Conservation (phyloP, 2,329 filamentous ascomycete genomes). For the Microcyclospora tardicrescens region DNA sequence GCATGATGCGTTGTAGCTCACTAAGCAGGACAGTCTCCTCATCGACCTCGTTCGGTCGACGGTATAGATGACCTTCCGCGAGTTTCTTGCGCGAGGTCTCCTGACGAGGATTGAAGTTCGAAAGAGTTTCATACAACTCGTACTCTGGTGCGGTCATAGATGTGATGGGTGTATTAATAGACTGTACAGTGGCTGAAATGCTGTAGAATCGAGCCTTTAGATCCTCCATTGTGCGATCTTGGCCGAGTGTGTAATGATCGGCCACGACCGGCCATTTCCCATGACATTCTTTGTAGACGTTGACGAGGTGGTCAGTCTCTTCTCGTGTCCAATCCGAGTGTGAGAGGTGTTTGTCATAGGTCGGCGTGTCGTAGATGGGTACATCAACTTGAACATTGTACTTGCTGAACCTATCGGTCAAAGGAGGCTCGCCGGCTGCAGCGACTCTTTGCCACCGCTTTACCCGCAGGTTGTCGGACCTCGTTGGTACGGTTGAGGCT, state of each 20-base stretch:
- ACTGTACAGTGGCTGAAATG: conserved; percentile 71
- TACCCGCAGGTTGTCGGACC: not conserved
- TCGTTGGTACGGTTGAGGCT: not conserved
- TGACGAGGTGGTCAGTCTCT: conserved; percentile 85
- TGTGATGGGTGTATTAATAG: conserved; percentile 62
- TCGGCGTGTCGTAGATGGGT: conserved; percentile 72
- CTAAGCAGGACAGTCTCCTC: conserved; percentile 84
- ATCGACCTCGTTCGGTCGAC: conserved; percentile 74
- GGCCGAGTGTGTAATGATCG: conserved; percentile 62
- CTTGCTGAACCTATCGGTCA: conserved; percentile 51
- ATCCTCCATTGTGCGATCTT: conserved; percentile 66
- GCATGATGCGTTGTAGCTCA: conserved; percentile 83
- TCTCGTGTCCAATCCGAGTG: conserved; percentile 75
- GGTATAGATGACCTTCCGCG: conserved; percentile 63
- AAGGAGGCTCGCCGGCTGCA: not conserved
- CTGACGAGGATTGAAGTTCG: conserved; percentile 68
- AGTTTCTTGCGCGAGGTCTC: conserved; percentile 76
- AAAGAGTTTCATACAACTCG: conserved; percentile 68
- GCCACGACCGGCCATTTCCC: conserved; percentile 83
- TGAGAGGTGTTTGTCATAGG: conserved; percentile 65
- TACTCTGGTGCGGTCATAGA: conserved; percentile 84
- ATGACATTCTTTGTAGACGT: conserved; percentile 63
- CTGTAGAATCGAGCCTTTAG: conserved; percentile 85
- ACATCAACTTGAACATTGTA: conserved; percentile 73
- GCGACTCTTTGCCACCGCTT: not conserved